A percentile compares a stretch with the other conserved stretches of the same genome.
phyloP scores from a whole-genome alignment of 441 rosid species.

The Daphne laureola region DNA sequence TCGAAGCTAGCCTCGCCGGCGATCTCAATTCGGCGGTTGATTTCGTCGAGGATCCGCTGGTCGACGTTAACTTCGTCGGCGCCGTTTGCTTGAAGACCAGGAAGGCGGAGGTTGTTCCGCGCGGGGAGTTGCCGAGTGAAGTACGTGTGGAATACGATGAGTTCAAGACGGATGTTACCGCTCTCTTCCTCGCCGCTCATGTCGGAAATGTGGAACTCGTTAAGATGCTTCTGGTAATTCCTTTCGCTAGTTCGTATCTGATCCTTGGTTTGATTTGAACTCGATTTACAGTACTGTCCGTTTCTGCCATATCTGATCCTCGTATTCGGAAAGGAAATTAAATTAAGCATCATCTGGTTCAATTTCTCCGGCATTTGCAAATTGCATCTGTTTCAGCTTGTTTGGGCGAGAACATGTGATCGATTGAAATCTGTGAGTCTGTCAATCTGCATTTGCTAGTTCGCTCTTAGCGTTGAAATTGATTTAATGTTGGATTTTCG shows the following conservation, averaged over 20 bases:
- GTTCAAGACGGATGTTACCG: conserved; percentile 84
- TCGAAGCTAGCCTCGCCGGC: conserved; percentile 58
- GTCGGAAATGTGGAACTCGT: conserved; percentile 69
- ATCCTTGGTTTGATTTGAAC: conserved; percentile 19
- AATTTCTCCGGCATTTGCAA: no score
- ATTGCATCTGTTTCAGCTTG: no score
- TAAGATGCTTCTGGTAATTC: conserved; percentile 67
- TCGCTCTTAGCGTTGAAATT: no score
- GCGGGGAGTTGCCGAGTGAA: conserved; percentile 55
- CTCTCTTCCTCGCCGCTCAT: conserved; percentile 79
- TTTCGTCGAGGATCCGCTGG: conserved; percentile 58
- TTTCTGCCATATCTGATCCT: conserved; percentile 10
- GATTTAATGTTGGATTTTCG: no score
- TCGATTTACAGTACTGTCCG: conserved; percentile 14
- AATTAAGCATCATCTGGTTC: no score
- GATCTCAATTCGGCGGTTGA: conserved; percentile 53
- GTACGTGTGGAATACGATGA: conserved; percentile 66
- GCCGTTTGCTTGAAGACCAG: conserved; percentile 63
- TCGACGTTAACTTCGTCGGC: conserved; percentile 84
- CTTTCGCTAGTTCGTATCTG: background rate
- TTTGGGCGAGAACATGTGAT: no score
- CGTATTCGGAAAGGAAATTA: no score
- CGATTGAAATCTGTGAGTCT: no score
- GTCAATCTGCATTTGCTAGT: no score
- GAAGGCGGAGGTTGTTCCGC: conserved; percentile 56